phyloP scores from a whole-genome alignment of 2,329 filamentous ascomycete genomes.

The Gnomoniopsis smithogilvyi region DNA sequence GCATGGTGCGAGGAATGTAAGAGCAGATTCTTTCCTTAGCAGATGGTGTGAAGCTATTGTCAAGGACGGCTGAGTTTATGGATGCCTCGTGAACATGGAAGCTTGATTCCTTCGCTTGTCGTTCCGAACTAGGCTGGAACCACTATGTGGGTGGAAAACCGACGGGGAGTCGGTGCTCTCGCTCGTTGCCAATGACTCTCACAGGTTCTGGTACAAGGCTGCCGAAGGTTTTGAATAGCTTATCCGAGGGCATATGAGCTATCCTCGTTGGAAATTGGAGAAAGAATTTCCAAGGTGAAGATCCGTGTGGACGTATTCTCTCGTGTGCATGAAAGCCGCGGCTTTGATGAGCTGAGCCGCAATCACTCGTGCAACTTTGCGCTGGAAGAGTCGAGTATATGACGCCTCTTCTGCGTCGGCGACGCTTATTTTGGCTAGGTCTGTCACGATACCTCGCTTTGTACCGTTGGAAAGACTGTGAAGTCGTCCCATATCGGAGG shows the following conservation, averaged over 20 bases:
- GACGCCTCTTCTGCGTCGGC: slow-evolving; percentile 6
- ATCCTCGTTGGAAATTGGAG: background rate
- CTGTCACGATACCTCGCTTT: background rate
- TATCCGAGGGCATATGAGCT: background rate
- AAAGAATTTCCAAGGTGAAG: slow-evolving; percentile 3
- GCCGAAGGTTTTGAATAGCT: background rate
- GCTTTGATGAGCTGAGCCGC: slow-evolving; percentile 3
- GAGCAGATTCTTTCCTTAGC: background rate
- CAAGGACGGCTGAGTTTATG: background rate
- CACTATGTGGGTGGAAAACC: background rate
- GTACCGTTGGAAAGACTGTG: background rate
- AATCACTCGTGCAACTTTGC: background rate
- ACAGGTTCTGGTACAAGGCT: background rate
- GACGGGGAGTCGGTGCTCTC: background rate
- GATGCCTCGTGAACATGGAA: background rate
- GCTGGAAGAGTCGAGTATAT: slow-evolving; percentile 2
- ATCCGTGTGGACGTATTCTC: slow-evolving; percentile 2
- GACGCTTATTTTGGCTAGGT: background rate
- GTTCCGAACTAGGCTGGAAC: slow-evolving; percentile 2
- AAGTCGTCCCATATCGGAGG: slow-evolving; percentile 3
- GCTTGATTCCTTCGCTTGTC: background rate
- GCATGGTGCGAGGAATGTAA: background rate
- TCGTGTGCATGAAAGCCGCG: slow-evolving; percentile 8
- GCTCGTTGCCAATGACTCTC: background rate
- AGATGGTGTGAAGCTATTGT: background rate